Evolutionary conservation across 192 early-diverging fungal genomes (phyloP).

Genomic region (Physocladia obscura): DNA sequence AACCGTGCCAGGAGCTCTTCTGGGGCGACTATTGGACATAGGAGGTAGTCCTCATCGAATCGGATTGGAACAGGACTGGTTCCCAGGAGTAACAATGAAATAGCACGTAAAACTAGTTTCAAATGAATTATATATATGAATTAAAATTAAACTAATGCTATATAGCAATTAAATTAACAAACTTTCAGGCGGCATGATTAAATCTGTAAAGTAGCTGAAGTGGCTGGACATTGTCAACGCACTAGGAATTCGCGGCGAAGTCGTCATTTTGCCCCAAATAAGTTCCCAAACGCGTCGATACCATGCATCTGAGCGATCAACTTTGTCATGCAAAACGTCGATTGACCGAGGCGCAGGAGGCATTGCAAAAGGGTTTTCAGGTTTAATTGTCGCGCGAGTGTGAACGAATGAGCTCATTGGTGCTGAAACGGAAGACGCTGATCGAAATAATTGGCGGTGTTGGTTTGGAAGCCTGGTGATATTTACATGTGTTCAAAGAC

Average conservation of each 20-base stretch:
- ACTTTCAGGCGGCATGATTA: constrained; percentile 75
- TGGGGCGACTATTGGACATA: constrained; percentile 84
- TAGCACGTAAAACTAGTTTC: constrained; percentile 56
- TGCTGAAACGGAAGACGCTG: constrained; percentile 54
- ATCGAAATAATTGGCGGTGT: constrained; percentile 59
- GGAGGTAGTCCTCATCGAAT: constrained; percentile 77
- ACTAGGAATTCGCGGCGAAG: constrained; percentile 36
- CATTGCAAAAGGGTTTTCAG: constrained; percentile 61
- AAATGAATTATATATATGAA: constrained; percentile 14
- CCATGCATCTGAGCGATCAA: constrained; percentile 42
- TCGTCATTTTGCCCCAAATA: constrained; percentile 24
- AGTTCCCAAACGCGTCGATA: constrained; percentile 27
- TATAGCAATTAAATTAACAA: constrained; percentile 1
- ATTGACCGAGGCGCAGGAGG: constrained; percentile 52
- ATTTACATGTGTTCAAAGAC: neutral
- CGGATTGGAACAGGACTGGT: constrained; percentile 70
- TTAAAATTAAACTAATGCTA: constrained; percentile 36
- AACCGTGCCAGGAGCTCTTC: constrained; percentile 82
- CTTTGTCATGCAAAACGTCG: constrained; percentile 48
- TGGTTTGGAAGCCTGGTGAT: constrained; percentile 63
- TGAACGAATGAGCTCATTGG: constrained; percentile 45
- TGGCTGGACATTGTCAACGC: constrained; percentile 50
- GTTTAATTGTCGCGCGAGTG: constrained; percentile 67
- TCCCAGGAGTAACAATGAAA: constrained; percentile 82
- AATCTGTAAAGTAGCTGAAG: constrained; percentile 79